Base-by-base conservation (phyloP, 495 filamentous ascomycete genomes). In the Tuber magnatum region DNA sequence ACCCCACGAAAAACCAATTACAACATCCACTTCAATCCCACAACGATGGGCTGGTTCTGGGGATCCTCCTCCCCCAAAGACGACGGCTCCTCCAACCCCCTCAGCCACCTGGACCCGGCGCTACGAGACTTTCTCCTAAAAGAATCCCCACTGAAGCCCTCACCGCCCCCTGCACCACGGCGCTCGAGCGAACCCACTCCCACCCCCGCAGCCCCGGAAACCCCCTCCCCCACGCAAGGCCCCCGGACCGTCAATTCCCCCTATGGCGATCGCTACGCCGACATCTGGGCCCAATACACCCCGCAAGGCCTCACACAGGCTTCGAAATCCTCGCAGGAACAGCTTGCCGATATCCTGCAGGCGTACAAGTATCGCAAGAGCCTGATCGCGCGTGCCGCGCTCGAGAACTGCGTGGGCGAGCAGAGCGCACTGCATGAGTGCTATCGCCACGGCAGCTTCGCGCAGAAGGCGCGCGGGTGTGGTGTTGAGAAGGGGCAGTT, bases 381-480 rank as follows among this genome's bases (percentile, higher is more conserved):
- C 32, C 86, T 88, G 73, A 93, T 98, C 72, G 92, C 92, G 32
- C 87, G 88, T 32, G 92, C 92, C 12, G 95, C 95, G 22, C 85
- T 97, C 78, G 96, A 98, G 85, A 99, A 97, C 83, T 99, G 95
- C 85, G 91, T 93, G 0, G 77, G 92, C 73, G 93, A 97, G 84
- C 91, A 97, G 83, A 84, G 90, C 79, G 89, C 87, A 39, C 87
- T 94, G 84, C 87, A 87, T 71, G 85, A 89, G 4, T 99, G 95
- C 85, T 96, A 92, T 85, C 85, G 86, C 73, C 86, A 84, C 65
- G 93, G 93, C 48, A 85, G 84, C 38, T 87, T 86, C 83, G 81
- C 83, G 71, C 86, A 89, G 68, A 86, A 86, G 39, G 82, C 91
- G 84, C 93, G 88, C 6, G 86, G 96, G 88, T 98, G 95, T 81